A percentile compares a stretch with the other conserved stretches of the same genome.
phyloP scores from a whole-genome alignment of 495 filamentous ascomycete species.

The Annulohypoxylon stygium region DNA sequence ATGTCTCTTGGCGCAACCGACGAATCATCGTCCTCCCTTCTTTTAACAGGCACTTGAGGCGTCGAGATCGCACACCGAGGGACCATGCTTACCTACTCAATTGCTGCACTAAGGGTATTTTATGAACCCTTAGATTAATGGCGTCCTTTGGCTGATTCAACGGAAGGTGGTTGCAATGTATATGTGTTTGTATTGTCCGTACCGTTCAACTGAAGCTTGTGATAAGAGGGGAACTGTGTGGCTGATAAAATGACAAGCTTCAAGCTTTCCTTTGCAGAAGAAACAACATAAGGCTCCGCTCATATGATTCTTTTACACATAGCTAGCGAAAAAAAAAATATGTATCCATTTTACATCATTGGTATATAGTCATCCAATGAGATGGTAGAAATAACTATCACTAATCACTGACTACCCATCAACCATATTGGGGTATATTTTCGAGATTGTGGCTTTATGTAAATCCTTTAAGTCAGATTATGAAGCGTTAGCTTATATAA shows the following conservation, averaged over 20 bases:
- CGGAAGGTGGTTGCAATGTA: background rate
- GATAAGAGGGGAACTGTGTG: background rate
- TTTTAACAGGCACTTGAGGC: constrained; percentile 21
- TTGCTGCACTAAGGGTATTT: constrained; percentile 36
- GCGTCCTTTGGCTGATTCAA: background rate
- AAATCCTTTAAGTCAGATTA: background rate
- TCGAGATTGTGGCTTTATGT: background rate
- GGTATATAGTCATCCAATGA: background rate
- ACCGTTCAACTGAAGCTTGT: constrained; percentile 1
- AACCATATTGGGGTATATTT: background rate
- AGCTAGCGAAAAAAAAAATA: background rate
- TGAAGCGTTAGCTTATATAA: background rate
- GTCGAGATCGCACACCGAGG: constrained; percentile 4
- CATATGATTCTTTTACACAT: background rate
- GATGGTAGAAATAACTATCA: background rate
- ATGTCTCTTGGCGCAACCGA: constrained; percentile 25
- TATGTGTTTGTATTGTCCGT: background rate
- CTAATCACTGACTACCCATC: background rate
- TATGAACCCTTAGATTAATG: constrained; percentile 5
- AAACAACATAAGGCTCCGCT: too few relatives aligned
- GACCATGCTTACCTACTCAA: background rate
- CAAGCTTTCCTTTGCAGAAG: background rate
- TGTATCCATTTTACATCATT: background rate
- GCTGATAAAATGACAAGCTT: background rate
- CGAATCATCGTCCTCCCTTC: constrained; percentile 28